Conservation (phyloP, 768 basidiomycete species). For the Hericium coralloides region DNA sequence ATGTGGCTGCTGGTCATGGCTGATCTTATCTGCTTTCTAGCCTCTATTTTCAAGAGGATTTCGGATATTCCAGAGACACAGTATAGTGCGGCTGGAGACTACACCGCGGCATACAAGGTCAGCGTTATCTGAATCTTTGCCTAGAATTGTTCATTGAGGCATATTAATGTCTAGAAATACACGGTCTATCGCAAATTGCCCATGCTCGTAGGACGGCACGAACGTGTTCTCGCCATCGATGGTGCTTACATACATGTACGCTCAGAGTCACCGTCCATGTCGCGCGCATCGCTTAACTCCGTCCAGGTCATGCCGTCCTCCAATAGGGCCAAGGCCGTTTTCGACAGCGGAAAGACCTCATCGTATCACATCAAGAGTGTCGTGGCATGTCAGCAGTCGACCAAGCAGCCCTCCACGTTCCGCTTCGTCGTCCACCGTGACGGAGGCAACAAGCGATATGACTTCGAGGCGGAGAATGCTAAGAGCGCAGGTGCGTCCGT, state of each 20-base stretch:
- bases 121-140: not conserved
- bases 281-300: conserved; percentile 1
- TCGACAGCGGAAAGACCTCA: conserved; percentile 83
- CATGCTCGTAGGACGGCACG: conserved; percentile 85
- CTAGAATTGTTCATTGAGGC: too few species aligned
- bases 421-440: conserved; percentile 79
- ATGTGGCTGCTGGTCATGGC: not conserved
- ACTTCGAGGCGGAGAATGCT: conserved; percentile 90
- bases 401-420: conserved; percentile 75
- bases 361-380: conserved; percentile 91
- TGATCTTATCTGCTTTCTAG: conserved; percentile 27
- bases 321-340: conserved; percentile 67
- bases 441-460: conserved; percentile 81
- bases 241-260: conserved; percentile 86
- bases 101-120: conserved; percentile 82
- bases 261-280: not conserved
- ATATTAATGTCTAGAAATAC: conserved; percentile 52
- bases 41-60: conserved; percentile 88
- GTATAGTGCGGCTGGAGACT: conserved; percentile 59
- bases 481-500: conserved; percentile 60
- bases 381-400: conserved; percentile 72
- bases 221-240: conserved; percentile 88
- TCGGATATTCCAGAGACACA: conserved; percentile 54
- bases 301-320: conserved; percentile 81
- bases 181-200: conserved; percentile 91